phyloP scores from a whole-genome alignment of 352 stramenopile species.

The Globisporangium cylindrosporum region DNA sequence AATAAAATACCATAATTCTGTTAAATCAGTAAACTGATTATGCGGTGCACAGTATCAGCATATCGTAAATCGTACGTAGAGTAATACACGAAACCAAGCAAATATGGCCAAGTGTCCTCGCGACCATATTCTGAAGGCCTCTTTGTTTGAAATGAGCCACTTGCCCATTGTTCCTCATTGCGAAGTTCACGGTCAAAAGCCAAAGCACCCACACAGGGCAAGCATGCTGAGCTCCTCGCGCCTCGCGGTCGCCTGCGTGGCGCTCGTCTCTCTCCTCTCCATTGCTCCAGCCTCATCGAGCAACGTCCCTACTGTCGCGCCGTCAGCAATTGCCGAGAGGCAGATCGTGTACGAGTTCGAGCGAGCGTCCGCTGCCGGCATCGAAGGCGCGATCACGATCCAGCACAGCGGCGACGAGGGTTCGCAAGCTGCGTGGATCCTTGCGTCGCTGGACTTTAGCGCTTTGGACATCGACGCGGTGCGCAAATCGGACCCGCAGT shows the following conservation, averaged over 20 bases:
- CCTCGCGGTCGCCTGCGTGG: neutral
- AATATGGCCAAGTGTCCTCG: no score
- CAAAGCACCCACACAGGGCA: neutral
- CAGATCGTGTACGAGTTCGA: slow-evolving; percentile 22
- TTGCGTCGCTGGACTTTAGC: slow-evolving; percentile 19
- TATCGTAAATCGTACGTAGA: no score
- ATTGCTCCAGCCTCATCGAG: neutral
- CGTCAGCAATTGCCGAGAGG: slow-evolving; percentile 1
- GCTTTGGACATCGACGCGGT: slow-evolving; percentile 7
- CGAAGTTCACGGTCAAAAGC: neutral
- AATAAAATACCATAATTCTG: no score
- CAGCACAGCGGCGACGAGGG: slow-evolving; percentile 5
- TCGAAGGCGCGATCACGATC: slow-evolving; percentile 18
- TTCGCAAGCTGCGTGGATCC: slow-evolving; percentile 7
- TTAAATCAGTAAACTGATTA: no score
- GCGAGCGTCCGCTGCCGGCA: slow-evolving; percentile 4
- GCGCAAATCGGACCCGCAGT: slow-evolving; percentile 19
- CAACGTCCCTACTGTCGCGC: no score
- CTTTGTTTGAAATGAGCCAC: no score
- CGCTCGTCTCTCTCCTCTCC: neutral
- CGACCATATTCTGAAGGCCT: neutral
- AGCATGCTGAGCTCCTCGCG: slow-evolving; percentile 1
- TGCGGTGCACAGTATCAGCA: no score
- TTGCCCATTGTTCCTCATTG: no score
- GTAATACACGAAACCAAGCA: no score